Conservation (phyloP, 371 early-diverging fungal species). For the Globomyces sp. region DNA sequence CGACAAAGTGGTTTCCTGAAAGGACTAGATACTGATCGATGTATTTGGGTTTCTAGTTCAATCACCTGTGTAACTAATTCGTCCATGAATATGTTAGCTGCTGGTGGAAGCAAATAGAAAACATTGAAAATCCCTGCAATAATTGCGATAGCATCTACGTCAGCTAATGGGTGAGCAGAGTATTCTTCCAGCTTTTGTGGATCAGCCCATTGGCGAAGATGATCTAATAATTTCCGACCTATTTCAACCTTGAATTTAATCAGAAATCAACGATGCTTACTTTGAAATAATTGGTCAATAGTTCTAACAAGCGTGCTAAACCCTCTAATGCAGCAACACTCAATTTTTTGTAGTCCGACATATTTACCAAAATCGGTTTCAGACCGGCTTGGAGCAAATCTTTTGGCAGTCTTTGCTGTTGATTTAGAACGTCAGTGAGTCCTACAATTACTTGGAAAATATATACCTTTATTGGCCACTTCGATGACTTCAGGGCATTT, state of each 20-base stretch:
- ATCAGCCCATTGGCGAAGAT: constrained; percentile 89
- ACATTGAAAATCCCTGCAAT: constrained; percentile 92
- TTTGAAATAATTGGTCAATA: constrained; percentile 96
- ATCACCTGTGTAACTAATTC: constrained; percentile 83
- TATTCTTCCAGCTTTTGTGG: constrained; percentile 77
- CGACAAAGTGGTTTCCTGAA: constrained; percentile 88
- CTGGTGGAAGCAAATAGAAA: constrained; percentile 87
- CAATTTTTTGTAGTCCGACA: constrained; percentile 90
- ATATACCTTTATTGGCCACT: constrained; percentile 77
- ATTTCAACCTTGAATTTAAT: constrained; percentile 69
- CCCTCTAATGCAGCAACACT: constrained; percentile 93
- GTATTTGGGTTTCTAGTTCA: constrained; percentile 76
- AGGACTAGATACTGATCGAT: constrained; percentile 84
- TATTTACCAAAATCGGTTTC: constrained; percentile 90
- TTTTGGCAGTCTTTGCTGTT: constrained; percentile 86
- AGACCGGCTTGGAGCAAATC: constrained; percentile 96
- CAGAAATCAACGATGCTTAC: no score
- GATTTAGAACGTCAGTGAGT: constrained; percentile 81
- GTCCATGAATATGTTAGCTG: constrained; percentile 89
- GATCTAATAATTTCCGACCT: constrained; percentile 95
- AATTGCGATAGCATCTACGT: constrained; percentile 87
- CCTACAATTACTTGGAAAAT: constrained; percentile 35
- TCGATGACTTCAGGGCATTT: constrained; percentile 92
- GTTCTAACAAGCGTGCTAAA: constrained; percentile 85
- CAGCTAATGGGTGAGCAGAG: constrained; percentile 76